These are phyloP conservation scores for Plectosphaerella cucumerina DNA, from an alignment of 2,329 filamentous ascomycete species.

Conservation along the genomic window DNA sequence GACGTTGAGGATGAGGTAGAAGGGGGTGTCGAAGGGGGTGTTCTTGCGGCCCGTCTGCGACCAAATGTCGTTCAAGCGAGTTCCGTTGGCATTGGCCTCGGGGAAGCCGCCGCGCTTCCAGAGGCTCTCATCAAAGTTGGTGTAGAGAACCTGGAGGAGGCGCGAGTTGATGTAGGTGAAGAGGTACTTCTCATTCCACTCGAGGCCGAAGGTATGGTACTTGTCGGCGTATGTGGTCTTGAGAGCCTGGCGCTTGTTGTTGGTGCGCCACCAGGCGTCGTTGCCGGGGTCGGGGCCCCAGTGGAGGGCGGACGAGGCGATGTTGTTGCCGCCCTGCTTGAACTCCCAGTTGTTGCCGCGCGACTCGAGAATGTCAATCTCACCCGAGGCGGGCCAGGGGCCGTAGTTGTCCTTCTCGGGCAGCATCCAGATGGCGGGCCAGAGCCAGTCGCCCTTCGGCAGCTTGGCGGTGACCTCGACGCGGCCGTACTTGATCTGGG, in stretches of 20 bases:
- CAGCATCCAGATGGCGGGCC: conserved; percentile 92
- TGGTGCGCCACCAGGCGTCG: conserved; percentile 81
- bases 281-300: conserved; percentile 71
- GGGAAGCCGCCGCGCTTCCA: conserved; percentile 69
- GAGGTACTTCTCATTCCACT: conserved; percentile 85
- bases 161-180: conserved; percentile 83
- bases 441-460: conserved; percentile 78
- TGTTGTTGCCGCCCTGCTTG: conserved; percentile 72
- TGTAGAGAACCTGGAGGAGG: conserved; percentile 76
- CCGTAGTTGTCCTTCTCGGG: conserved; percentile 70
- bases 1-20: conserved; percentile 73
- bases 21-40: conserved; percentile 71
- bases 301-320: conserved; percentile 74
- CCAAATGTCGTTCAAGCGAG: conserved; percentile 62
- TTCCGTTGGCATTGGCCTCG: conserved; percentile 59
- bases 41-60: conserved; percentile 52
- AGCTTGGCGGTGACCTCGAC: conserved; percentile 76
- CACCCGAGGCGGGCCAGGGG: conserved; percentile 64
- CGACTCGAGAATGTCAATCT: conserved; percentile 75
- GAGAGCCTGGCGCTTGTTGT: conserved; percentile 69
- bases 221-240: conserved; percentile 67
- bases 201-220: conserved; percentile 76
- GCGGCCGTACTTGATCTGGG: conserved; percentile 73
- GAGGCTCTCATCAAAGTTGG: conserved; percentile 64
- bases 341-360: conserved; percentile 82